A percentile compares a stretch with the other conserved stretches of the same genome.
Evolutionary conservation across 306 rosid genomes (phyloP).

Genomic region (Dalbergia cultrata): DNA sequence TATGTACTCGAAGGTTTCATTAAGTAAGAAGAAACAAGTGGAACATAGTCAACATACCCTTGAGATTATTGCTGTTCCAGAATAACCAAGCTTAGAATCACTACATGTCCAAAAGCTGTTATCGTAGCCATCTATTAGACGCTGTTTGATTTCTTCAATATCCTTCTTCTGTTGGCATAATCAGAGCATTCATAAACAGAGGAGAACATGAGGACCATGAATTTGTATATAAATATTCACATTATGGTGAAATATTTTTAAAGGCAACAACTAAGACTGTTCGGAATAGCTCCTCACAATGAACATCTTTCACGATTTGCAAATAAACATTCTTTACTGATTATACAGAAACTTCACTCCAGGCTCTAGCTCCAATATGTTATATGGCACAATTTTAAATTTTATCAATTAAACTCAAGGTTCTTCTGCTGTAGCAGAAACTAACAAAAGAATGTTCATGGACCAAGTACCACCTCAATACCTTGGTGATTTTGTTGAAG

Average conservation of each 20-base stretch:
- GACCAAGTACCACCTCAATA: slow-evolving; percentile 10
- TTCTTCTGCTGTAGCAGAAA: slow-evolving; percentile 11
- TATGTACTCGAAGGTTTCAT: neutral
- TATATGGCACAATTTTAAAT: neutral
- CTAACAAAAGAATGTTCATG: neutral
- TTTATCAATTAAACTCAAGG: neutral
- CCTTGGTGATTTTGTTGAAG: slow-evolving; percentile 22
- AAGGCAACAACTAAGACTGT: slow-evolving; percentile 9
- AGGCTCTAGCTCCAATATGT: slow-evolving; percentile 10
- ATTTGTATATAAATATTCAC: slow-evolving; percentile 27
- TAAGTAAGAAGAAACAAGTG: slow-evolving; percentile 24
- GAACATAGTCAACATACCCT: slow-evolving; percentile 63
- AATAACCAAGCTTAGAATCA: slow-evolving; percentile 90
- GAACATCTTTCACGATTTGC: slow-evolving; percentile 18
- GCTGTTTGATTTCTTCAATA: slow-evolving; percentile 57
- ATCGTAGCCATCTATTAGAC: slow-evolving; percentile 78
- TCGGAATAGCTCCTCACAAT: slow-evolving; percentile 2
- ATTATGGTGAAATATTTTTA: slow-evolving; percentile 30
- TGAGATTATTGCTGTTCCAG: slow-evolving; percentile 94
- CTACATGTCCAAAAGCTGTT: slow-evolving; percentile 95
- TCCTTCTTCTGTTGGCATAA: slow-evolving; percentile 83
- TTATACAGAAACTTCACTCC: neutral
- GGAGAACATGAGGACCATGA: slow-evolving; percentile 26
- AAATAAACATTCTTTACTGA: neutral
- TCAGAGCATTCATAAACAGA: slow-evolving; percentile 27